Evolutionary conservation across 176 grass and related monocot species (phyloP).

Genomic region (Eleusine coracana): DNA sequence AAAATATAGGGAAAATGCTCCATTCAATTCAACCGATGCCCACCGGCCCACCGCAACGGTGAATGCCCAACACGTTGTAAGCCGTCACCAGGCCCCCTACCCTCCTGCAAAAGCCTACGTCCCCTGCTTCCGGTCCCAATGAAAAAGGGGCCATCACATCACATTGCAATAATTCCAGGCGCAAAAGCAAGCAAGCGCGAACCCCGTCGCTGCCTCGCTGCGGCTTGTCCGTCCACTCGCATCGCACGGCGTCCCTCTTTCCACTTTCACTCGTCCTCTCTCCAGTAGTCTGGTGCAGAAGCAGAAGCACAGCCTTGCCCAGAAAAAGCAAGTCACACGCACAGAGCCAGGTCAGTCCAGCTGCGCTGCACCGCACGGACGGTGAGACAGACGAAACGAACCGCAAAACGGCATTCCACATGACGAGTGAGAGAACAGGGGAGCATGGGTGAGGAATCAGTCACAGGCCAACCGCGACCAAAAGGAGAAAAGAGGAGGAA

Average conservation of each 20-base stretch:
- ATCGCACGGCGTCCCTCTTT: not conserved
- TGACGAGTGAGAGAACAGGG: not conserved
- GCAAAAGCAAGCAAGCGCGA: not conserved
- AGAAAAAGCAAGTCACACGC: conserved; percentile 8
- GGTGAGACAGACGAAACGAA: not conserved
- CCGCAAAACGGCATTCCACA: conserved; percentile 25
- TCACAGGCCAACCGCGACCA: not conserved
- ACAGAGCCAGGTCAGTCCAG: not conserved
- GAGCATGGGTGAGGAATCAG: too few relatives aligned
- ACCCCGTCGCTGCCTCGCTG: not conserved
- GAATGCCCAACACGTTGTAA: conserved; percentile 28
- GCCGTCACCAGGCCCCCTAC: not conserved
- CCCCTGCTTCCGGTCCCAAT: not conserved
- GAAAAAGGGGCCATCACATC: conserved; percentile 3
- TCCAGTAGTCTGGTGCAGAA: not conserved
- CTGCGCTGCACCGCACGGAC: conserved; percentile 16
- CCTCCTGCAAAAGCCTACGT: not conserved
- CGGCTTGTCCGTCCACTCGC: not conserved
- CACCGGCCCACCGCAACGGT: not conserved
- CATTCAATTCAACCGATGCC: too few relatives aligned
- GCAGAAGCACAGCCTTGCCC: conserved; percentile 1
- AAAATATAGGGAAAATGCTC: too few relatives aligned
- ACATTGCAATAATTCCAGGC: conserved; percentile 3
- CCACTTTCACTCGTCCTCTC: not conserved
- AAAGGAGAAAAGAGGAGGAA: too few relatives aligned